Evolutionary conservation across 768 basidiomycete species (phyloP).

Genomic region (Psilocybe tampanensis): DNA sequence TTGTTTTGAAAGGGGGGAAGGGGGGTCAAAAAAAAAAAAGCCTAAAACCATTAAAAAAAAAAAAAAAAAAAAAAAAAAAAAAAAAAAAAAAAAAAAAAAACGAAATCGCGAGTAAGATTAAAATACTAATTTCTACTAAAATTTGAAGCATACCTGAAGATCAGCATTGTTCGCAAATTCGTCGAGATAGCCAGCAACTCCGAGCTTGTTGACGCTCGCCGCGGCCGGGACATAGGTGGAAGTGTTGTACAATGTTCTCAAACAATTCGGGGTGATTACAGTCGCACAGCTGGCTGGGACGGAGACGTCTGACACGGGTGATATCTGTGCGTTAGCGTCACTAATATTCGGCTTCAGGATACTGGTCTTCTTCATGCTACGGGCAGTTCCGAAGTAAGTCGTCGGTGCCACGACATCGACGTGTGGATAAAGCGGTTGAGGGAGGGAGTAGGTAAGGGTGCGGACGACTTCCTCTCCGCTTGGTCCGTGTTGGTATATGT

Average conservation of each 20-base stretch:
- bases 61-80: too few species aligned
- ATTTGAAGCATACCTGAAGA: slow-evolving; percentile 37
- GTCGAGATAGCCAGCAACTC: slow-evolving; percentile 59
- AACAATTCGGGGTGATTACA: slow-evolving; percentile 58
- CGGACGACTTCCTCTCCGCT: slow-evolving; percentile 56
- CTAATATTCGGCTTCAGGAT: slow-evolving; percentile 52
- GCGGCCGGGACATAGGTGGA: slow-evolving; percentile 44
- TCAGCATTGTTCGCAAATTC: slow-evolving; percentile 62
- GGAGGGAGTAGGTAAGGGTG: slow-evolving; percentile 62
- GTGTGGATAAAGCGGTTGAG: slow-evolving; percentile 52
- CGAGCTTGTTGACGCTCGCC: slow-evolving; percentile 51
- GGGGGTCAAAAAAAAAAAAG: too few species aligned
- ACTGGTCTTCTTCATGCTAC: slow-evolving; percentile 54
- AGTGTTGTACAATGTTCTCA: slow-evolving; percentile 60
- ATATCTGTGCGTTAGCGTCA: slow-evolving; percentile 26
- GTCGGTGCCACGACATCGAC: slow-evolving; percentile 63
- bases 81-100: too few species aligned
- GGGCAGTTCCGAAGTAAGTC: slow-evolving; percentile 63
- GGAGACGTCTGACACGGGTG: slow-evolving; percentile 24
- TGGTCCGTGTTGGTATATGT: slow-evolving; percentile 51
- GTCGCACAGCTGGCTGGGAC: slow-evolving; percentile 46
- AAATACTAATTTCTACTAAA: neutral
- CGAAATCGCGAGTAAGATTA: too few species aligned
- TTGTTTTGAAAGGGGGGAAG: too few species aligned
- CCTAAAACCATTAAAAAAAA: too few species aligned